A percentile compares a stretch with the other conserved stretches of the same genome.
phyloP scores from a whole-genome alignment of 352 stramenopile genomes.

The Globisporangium acanthophoron region DNA sequence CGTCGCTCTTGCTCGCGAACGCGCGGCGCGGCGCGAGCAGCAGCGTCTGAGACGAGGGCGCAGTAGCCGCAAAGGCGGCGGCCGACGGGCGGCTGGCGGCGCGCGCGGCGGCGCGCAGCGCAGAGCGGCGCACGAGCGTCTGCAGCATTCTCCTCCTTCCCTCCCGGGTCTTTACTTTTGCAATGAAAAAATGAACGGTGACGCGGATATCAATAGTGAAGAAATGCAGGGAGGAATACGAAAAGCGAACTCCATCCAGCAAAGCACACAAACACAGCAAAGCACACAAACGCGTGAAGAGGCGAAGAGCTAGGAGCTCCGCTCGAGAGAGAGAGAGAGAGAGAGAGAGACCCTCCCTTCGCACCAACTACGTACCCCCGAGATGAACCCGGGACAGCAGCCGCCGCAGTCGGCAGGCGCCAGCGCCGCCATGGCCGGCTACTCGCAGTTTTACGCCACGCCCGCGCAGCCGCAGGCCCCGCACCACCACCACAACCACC shows the following conservation, averaged over 20 bases:
- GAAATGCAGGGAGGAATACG: too few species aligned
- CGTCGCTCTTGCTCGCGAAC: slow-evolving; percentile 36
- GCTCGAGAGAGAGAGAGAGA: too few species aligned
- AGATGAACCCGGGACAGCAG: slow-evolving; percentile 29
- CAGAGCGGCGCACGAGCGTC: slow-evolving; percentile 29
- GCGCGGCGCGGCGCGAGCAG: slow-evolving; percentile 16
- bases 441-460: slow-evolving; percentile 60
- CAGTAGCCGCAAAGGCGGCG: not conserved
- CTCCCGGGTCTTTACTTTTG: too few species aligned
- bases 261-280: too few species aligned
- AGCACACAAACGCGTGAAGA: too few species aligned
- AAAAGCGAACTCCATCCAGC: too few species aligned
- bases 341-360: not conserved
- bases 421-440: slow-evolving; percentile 49
- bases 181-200: too few species aligned
- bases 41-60: slow-evolving; percentile 1
- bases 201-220: too few species aligned
- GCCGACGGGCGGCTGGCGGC: not conserved
- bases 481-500: slow-evolving; percentile 6
- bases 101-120: slow-evolving; percentile 13
- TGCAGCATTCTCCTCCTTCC: slow-evolving; percentile 25
- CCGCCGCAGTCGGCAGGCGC: slow-evolving; percentile 28
- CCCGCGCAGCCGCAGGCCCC: slow-evolving; percentile 9
- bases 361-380: not conserved
- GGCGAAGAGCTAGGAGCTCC: too few species aligned